phyloP scores from a whole-genome alignment of 495 filamentous ascomycete species.

The Penicillium manginii region DNA sequence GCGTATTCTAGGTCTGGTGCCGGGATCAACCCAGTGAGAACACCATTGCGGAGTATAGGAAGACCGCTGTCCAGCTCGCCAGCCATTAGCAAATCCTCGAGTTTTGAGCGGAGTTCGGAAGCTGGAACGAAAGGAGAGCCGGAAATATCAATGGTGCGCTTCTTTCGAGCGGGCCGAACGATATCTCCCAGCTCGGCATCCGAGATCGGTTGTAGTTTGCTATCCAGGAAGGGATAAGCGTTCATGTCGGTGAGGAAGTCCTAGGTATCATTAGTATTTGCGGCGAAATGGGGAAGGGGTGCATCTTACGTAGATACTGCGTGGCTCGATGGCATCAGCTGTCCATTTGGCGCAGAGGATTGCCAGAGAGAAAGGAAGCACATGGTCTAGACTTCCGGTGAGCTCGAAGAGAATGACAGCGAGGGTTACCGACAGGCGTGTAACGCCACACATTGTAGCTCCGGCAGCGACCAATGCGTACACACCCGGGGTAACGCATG shows the following conservation, averaged over 20 bases:
- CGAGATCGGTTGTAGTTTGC: slow-evolving; percentile 88
- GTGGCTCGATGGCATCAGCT: slow-evolving; percentile 90
- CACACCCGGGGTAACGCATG: slow-evolving; percentile 93
- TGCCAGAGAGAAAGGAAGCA: slow-evolving; percentile 90
- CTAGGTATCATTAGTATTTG: slow-evolving; percentile 41
- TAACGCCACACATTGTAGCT: slow-evolving; percentile 97
- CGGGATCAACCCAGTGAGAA: slow-evolving; percentile 90
- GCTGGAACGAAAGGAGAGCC: slow-evolving; percentile 77
- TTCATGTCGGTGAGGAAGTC: slow-evolving; percentile 97
- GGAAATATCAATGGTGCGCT: slow-evolving; percentile 87
- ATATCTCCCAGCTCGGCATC: slow-evolving; percentile 86
- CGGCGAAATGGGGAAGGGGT: background rate
- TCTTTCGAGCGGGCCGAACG: slow-evolving; percentile 69
- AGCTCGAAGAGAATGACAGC: slow-evolving; percentile 96
- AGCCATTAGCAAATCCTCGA: slow-evolving; percentile 77
- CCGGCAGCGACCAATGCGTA: slow-evolving; percentile 95
- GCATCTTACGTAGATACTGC: slow-evolving; percentile 81
- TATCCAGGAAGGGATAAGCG: slow-evolving; percentile 93
- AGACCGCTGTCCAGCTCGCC: slow-evolving; percentile 93
- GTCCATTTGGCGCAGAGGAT: slow-evolving; percentile 97
- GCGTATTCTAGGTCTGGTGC: slow-evolving; percentile 95
- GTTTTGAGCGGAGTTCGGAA: slow-evolving; percentile 71
- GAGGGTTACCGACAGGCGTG: slow-evolving; percentile 88
- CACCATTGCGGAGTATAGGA: slow-evolving; percentile 75
- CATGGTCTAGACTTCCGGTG: slow-evolving; percentile 91